Evolutionary conservation across 1,284 basidiomycete genomes (phyloP).

Genomic region (Pseudozyma sp.): DNA sequence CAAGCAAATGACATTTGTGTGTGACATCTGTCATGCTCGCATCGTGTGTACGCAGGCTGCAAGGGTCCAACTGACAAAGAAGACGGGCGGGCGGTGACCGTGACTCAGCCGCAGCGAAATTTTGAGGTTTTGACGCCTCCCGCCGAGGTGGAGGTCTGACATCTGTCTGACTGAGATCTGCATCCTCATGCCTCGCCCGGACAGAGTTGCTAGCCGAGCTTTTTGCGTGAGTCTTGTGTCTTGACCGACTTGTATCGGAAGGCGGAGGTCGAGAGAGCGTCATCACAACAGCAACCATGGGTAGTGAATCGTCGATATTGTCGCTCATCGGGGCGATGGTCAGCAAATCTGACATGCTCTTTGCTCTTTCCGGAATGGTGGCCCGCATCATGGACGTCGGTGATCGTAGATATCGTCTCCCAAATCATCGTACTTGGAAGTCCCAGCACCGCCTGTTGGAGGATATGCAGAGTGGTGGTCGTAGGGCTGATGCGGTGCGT

Average conservation of each 20-base stretch:
- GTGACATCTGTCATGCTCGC: too few species aligned
- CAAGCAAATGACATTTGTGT: too few species aligned
- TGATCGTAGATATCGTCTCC: slow-evolving; percentile 29
- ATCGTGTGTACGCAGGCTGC: too few species aligned
- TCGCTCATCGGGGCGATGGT: not conserved
- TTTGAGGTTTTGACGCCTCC: not conserved
- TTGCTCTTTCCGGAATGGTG: too few species aligned
- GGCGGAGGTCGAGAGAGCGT: too few species aligned
- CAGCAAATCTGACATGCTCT: not conserved
- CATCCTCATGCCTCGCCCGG: slow-evolving; percentile 9
- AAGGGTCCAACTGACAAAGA: not conserved
- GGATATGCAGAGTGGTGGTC: slow-evolving; percentile 36
- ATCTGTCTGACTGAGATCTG: slow-evolving; percentile 18
- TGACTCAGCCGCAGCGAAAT: slow-evolving; percentile 21
- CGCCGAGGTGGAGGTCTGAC: slow-evolving; percentile 22
- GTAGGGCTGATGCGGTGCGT: slow-evolving; percentile 33
- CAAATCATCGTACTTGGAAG: slow-evolving; percentile 26
- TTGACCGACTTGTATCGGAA: too few species aligned
- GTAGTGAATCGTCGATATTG: too few species aligned
- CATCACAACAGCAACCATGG: too few species aligned
- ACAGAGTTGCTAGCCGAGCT: too few species aligned
- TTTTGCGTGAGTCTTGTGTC: too few species aligned
- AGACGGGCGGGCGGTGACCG: too few species aligned
- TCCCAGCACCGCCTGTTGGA: slow-evolving; percentile 10
- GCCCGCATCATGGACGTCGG: slow-evolving; percentile 14